Evolutionary conservation across 2,329 filamentous ascomycete species (phyloP).

Genomic region (Aspergillus japonicus): DNA sequence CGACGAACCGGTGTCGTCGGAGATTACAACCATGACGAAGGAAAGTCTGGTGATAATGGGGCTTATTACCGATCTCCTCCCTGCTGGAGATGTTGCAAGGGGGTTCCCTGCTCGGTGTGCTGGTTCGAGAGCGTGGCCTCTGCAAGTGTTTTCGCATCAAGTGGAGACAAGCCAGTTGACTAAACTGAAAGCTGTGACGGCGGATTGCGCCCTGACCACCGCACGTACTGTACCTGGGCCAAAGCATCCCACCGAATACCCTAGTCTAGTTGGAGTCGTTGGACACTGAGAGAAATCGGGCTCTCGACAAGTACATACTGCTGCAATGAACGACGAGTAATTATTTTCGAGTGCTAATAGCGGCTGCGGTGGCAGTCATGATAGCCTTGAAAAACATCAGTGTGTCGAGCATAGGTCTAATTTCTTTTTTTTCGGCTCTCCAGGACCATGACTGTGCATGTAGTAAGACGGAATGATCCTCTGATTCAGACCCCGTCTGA

Average conservation of each 20-base stretch:
- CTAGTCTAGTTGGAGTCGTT: neutral
- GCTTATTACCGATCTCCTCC: neutral
- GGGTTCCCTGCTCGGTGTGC: slow-evolving; percentile 23
- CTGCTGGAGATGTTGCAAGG: slow-evolving; percentile 13
- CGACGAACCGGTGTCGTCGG: neutral
- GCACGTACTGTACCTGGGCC: slow-evolving; percentile 31
- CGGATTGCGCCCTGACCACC: slow-evolving; percentile 31
- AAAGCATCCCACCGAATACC: neutral
- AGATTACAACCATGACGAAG: neutral
- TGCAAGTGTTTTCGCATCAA: slow-evolving; percentile 32
- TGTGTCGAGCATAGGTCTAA: neutral
- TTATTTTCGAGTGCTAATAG: slow-evolving; percentile 18
- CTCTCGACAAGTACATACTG: slow-evolving; percentile 1
- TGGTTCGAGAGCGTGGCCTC: slow-evolving; percentile 35
- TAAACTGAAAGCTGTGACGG: slow-evolving; percentile 34
- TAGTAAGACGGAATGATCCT: neutral
- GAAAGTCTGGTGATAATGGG: neutral
- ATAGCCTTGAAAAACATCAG: neutral
- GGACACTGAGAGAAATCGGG: neutral
- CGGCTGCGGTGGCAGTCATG: slow-evolving; percentile 18
- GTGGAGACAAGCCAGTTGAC: slow-evolving; percentile 28
- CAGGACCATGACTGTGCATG: neutral
- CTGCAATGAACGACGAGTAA: slow-evolving; percentile 5
- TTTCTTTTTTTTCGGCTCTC: neutral
- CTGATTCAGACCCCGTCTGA: neutral